Conservation (phyloP, 2,329 filamentous ascomycete genomes). For the Xylaria sp. region DNA sequence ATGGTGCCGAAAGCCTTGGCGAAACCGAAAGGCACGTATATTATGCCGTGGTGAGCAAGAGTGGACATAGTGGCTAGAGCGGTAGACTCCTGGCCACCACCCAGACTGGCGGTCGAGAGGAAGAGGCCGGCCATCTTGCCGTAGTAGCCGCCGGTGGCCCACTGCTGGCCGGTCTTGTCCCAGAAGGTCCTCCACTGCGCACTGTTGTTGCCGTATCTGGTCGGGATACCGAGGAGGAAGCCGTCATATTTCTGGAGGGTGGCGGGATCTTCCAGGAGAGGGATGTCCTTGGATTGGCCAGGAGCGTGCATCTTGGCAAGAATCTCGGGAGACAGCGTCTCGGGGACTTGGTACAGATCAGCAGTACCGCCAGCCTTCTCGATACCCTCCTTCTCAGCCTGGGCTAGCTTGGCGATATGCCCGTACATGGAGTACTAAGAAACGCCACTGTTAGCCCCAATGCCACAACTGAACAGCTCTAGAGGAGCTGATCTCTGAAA, state of each 20-base stretch:
- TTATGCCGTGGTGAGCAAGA: slow-evolving; percentile 90
- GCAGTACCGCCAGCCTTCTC: slow-evolving; percentile 84
- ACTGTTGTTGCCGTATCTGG: slow-evolving; percentile 82
- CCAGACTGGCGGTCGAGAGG: slow-evolving; percentile 82
- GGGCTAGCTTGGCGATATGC: slow-evolving; percentile 84
- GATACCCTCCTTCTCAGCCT: slow-evolving; percentile 91
- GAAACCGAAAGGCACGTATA: slow-evolving; percentile 96
- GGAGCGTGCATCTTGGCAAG: slow-evolving; percentile 92
- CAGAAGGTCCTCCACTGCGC: slow-evolving; percentile 87
- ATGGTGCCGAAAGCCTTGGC: slow-evolving; percentile 78
- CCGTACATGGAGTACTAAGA: slow-evolving; percentile 91
- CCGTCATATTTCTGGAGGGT: slow-evolving; percentile 81
- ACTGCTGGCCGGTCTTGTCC: slow-evolving; percentile 89
- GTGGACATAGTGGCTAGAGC: slow-evolving; percentile 84
- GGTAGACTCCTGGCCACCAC: slow-evolving; percentile 94
- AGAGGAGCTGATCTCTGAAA: not conserved
- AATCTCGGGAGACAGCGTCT: slow-evolving; percentile 88
- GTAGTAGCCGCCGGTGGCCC: slow-evolving; percentile 78
- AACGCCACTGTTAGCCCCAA: slow-evolving; percentile 34
- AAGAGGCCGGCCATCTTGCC: slow-evolving; percentile 95
- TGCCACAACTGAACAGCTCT: slow-evolving; percentile 2
- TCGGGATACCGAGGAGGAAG: slow-evolving; percentile 94
- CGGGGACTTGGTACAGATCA: slow-evolving; percentile 86
- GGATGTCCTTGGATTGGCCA: slow-evolving; percentile 74
- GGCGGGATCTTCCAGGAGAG: slow-evolving; percentile 66